phyloP scores from a whole-genome alignment of 2,329 filamentous ascomycete genomes.

The Cladosporium sp. region DNA sequence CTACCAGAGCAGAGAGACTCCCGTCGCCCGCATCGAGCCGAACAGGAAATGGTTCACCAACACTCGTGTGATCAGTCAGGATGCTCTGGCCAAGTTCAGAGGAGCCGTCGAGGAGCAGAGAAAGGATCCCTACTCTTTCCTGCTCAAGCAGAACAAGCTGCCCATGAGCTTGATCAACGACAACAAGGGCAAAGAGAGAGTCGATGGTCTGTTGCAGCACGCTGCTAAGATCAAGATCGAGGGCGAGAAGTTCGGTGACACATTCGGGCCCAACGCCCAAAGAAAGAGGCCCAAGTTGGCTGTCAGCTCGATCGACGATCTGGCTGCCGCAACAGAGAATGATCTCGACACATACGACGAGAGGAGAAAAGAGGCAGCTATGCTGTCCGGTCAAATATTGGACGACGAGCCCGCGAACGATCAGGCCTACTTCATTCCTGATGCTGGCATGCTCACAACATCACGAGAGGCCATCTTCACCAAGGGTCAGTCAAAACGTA shows the following conservation, averaged over 20 bases:
- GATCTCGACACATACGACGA: conserved; percentile 80
- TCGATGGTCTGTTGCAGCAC: conserved; percentile 87
- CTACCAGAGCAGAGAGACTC: conserved; percentile 78
- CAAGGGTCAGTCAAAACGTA: conserved; percentile 92
- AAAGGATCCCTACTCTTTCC: conserved; percentile 84
- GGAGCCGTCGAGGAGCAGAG: conserved; percentile 88
- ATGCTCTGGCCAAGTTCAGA: conserved; percentile 80
- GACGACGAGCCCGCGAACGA: conserved; percentile 9
- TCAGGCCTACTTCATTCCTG: conserved; percentile 3
- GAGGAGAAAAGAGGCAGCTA: conserved; percentile 68
- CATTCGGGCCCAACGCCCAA: conserved; percentile 90
- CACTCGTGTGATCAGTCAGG: conserved; percentile 83
- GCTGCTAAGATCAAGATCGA: conserved; percentile 91
- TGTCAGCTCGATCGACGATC: conserved; percentile 74
- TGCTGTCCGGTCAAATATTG: conserved; percentile 1
- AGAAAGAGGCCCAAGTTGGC: conserved; percentile 87
- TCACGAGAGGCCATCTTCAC: conserved; percentile 72
- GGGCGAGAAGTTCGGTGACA: conserved; percentile 76
- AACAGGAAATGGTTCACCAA: conserved; percentile 98
- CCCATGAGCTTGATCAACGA: conserved; percentile 93
- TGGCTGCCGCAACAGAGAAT: conserved; percentile 74
- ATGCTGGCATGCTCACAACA: conserved; percentile 38
- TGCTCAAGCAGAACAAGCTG: conserved; percentile 96
- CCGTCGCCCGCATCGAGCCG: conserved; percentile 83
- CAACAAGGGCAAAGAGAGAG: conserved; percentile 53